Evolutionary conservation across 306 rosid species (phyloP).

Genomic region (Glycine tomentella): DNA sequence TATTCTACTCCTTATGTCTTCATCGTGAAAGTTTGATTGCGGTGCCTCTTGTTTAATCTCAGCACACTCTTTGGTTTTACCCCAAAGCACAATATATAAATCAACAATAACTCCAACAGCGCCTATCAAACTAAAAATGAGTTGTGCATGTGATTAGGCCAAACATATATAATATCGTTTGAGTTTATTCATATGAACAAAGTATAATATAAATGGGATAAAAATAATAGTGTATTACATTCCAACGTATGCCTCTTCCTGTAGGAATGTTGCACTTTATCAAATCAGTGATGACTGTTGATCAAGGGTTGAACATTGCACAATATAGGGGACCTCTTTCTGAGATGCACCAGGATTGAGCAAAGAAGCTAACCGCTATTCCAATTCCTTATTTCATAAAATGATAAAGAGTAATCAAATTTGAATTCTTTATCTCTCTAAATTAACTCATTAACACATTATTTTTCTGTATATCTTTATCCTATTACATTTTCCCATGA

Average conservation of each 20-base stretch:
- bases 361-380: slow-evolving; percentile 59
- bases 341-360: slow-evolving; percentile 76
- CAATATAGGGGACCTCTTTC: slow-evolving; percentile 70
- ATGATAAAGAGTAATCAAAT: neutral
- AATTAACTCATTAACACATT: too few species aligned
- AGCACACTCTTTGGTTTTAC: slow-evolving; percentile 64
- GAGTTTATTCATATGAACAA: neutral
- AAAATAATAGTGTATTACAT: slow-evolving; percentile 50
- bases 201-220: too few species aligned
- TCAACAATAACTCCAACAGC: slow-evolving; percentile 63
- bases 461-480: too few species aligned
- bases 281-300: slow-evolving; percentile 70
- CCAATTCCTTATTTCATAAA: slow-evolving; percentile 62
- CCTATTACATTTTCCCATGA: too few species aligned
- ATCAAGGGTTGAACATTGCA: slow-evolving; percentile 74
- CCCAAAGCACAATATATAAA: slow-evolving; percentile 71
- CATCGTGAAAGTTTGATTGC: slow-evolving; percentile 35
- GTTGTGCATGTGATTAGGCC: neutral
- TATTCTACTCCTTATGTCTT: slow-evolving; percentile 19
- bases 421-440: too few species aligned
- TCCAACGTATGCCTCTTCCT: slow-evolving; percentile 66
- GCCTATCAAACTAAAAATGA: slow-evolving; percentile 59
- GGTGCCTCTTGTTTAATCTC: slow-evolving; percentile 41
- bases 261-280: slow-evolving; percentile 54
- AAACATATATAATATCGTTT: neutral